These are phyloP conservation scores for Epicoccum sorghinum DNA, from an alignment of 2,329 filamentous ascomycete genomes.

Conservation along the genomic window DNA sequence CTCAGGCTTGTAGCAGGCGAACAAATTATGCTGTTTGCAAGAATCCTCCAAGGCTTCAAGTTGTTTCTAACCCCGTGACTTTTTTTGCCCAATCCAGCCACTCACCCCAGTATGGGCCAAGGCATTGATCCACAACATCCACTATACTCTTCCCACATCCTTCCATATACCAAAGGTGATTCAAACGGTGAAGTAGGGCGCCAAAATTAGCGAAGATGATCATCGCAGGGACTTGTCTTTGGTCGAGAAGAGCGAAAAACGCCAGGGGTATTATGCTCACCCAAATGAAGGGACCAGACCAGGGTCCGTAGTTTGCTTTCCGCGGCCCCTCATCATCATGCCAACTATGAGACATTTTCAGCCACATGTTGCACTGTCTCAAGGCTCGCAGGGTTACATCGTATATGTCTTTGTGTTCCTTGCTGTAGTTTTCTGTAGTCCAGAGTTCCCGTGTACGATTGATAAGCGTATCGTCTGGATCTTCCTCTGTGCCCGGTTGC, in stretches of 20 bases:
- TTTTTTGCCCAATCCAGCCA: conserved; percentile 22
- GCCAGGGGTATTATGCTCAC: conserved; percentile 14
- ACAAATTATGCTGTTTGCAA: not conserved
- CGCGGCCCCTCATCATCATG: not conserved
- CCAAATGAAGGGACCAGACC: conserved; percentile 30
- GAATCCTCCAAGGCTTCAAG: not conserved
- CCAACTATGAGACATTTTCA: conserved; percentile 12
- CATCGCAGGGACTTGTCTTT: conserved; percentile 26
- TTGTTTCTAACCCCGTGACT: not conserved
- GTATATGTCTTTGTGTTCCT: conserved; percentile 15
- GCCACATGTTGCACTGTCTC: conserved; percentile 20
- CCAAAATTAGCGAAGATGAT: conserved; percentile 29
- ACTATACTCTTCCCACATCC: conserved; percentile 30
- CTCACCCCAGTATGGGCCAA: conserved; percentile 23
- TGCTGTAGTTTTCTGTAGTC: conserved; percentile 6
- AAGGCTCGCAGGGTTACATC: conserved; percentile 16
- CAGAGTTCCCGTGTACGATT: conserved; percentile 16
- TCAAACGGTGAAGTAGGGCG: conserved; percentile 15
- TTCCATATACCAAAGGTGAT: conserved; percentile 29
- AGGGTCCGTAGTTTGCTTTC: conserved; percentile 20
- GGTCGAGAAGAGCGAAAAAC: conserved; percentile 23
- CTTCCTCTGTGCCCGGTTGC: conserved; percentile 7
- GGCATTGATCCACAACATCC: conserved; percentile 16
- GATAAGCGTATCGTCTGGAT: conserved; percentile 16
- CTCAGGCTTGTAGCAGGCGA: not conserved